phyloP scores from a whole-genome alignment of 441 rosid genomes.

The Gossypium schwendimanii region DNA sequence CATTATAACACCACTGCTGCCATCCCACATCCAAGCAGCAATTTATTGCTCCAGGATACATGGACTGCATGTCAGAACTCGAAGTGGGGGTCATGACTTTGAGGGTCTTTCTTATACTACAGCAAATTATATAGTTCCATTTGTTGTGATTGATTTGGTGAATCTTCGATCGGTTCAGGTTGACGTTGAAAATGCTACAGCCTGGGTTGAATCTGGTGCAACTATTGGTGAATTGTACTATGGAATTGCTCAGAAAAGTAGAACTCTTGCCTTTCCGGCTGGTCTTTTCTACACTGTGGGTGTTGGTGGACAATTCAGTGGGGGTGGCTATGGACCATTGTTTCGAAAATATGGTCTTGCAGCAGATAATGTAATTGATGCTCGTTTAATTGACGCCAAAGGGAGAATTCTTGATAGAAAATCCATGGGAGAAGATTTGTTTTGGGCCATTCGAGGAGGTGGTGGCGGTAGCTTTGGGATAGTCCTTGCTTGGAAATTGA shows the following conservation, averaged over 20 bases:
- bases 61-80: slow-evolving; percentile 27
- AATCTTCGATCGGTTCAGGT: slow-evolving; percentile 35
- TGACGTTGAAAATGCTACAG: slow-evolving; percentile 19
- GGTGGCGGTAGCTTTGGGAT: slow-evolving; percentile 54
- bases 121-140: slow-evolving; percentile 23
- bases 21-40: slow-evolving; percentile 36
- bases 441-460: slow-evolving; percentile 52
- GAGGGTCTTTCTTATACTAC: slow-evolving; percentile 46
- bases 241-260: slow-evolving; percentile 16
- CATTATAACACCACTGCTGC: slow-evolving; percentile 30
- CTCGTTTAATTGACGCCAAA: slow-evolving; percentile 31
- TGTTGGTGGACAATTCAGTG: slow-evolving; percentile 28
- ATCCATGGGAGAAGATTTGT: slow-evolving; percentile 48
- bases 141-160: slow-evolving; percentile 42
- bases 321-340: slow-evolving; percentile 22
- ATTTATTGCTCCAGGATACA: slow-evolving; percentile 21
- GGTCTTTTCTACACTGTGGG: slow-evolving; percentile 25
- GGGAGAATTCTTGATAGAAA: slow-evolving; percentile 35
- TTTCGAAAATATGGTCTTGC: slow-evolving; percentile 20
- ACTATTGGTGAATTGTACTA: slow-evolving; percentile 34
- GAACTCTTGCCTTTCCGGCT: slow-evolving; percentile 15
- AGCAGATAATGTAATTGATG: slow-evolving; percentile 35
- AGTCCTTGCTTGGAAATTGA: slow-evolving; percentile 40
- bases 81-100: slow-evolving; percentile 52
- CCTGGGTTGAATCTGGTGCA: slow-evolving; percentile 55